A percentile compares a stretch with the other conserved stretches of the same genome.
Evolutionary conservation across 495 filamentous ascomycete species (phyloP).

Genomic region (Haplographium delicatum): DNA sequence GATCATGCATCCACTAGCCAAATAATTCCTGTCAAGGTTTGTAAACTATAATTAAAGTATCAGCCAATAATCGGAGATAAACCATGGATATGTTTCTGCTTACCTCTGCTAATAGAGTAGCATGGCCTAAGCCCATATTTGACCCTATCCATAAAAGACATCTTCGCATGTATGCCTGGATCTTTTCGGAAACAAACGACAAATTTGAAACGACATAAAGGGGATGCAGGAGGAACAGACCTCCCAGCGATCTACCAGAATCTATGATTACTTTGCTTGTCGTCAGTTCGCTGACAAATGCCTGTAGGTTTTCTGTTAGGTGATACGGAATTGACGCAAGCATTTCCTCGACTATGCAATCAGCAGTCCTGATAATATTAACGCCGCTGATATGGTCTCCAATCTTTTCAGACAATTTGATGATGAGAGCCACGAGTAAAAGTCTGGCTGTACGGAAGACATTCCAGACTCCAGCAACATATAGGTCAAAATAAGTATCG

Average conservation of each 20-base stretch:
- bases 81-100: not conserved
- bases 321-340: slow-evolving; percentile 32
- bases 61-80: not conserved
- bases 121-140: slow-evolving; percentile 33
- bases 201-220: slow-evolving; percentile 27
- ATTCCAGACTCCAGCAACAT: slow-evolving; percentile 31
- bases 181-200: slow-evolving; percentile 20
- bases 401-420: not conserved
- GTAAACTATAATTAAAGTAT: not conserved
- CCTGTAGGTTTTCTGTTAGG: slow-evolving; percentile 27
- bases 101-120: slow-evolving; percentile 15
- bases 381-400: not conserved
- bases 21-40: slow-evolving; percentile 5
- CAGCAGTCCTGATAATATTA: slow-evolving; percentile 1
- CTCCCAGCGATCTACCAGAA: slow-evolving; percentile 26
- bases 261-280: slow-evolving; percentile 13
- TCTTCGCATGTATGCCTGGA: slow-evolving; percentile 25
- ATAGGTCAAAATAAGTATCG: slow-evolving; percentile 17
- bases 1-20: slow-evolving; percentile 8
- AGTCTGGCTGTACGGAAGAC: slow-evolving; percentile 27
- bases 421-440: slow-evolving; percentile 3
- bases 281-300: slow-evolving; percentile 20
- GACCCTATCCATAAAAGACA: slow-evolving; percentile 30
- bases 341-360: slow-evolving; percentile 23
- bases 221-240: slow-evolving; percentile 32